Base-by-base conservation (phyloP, 2,329 filamentous ascomycete species). In the Ophiostoma perfectum region DNA sequence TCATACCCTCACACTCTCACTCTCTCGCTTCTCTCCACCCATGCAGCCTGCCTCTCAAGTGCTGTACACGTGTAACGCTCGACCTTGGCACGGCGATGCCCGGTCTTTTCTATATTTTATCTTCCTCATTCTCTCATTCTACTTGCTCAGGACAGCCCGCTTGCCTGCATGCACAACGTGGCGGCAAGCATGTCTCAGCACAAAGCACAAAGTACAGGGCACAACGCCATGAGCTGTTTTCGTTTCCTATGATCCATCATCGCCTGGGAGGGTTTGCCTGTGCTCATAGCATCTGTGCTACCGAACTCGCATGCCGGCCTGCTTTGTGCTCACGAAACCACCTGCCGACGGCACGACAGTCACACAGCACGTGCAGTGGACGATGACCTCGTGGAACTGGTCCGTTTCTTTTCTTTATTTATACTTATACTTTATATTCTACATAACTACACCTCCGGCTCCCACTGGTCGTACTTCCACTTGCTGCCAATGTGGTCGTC, bases 21-120 rank as follows among this genome's bases (percentile, higher is more conserved):
- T 58, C 27, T 7, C 27, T 14, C 52, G 1, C 49, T 27, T 65
- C 49, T 36, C 49, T 36, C 49, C 49, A 55, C 49, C n/a, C 42
- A 52, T 68, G 67, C 67, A 44, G 63, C 67, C 67, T 65, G 63
- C 67, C 67, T 68, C 67, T 60, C 62, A 49, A 68, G 27, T 68
- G 67, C 49, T 60, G 67, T 68, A 41, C 67, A 62, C 44, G 67
- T 68, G 67, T 49, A 65, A 68, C 67, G 8, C 41, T 6, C 49
- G 11, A 9, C 18, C 49, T 62, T 68, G 55, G 55, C 11, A 55
- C 55, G 55, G 27, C 27, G 55, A 60, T 60, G 18, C 55, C 55
- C 27, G 27, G 27, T 60, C 27, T 16, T 38, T 38, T 16, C 8
- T 11, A n/a, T 27, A 55, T 18, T 14, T 11, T 4, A 9, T 55